Evolutionary conservation across 2,329 filamentous ascomycete genomes (phyloP), one percentile per base, ranked within the genome.

Genomic region (Aspergillus bombycis): DNA sequence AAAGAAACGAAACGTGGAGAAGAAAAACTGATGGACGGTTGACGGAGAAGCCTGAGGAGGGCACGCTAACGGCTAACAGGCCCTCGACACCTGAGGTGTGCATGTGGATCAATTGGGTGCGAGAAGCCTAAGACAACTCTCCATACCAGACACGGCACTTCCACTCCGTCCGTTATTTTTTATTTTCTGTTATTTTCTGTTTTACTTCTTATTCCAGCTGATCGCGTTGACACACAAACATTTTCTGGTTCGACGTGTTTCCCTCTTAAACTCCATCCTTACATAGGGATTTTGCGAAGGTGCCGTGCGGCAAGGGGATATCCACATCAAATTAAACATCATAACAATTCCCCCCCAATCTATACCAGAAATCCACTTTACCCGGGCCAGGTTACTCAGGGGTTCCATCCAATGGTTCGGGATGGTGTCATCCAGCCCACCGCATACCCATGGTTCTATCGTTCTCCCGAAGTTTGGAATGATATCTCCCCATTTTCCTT

Each of bases 301-400:
- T 52, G 50, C 11, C 3, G 5, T 21, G 16, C 30, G 12, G 52
- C 11, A 55, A 55, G 52, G 50, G 34, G 23, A 55, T 36, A 41
- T 38, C 32, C 52, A 55, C 52, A 38, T 38, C 52, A 55, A 55
- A 55, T 55, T 55, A 55, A 54, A 55, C 52, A 55, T 38, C n/a
- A 55, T 26, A 55, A 21, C 16, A 52, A 14, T 4, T 11, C 4
- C 48, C 9, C 16, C 26, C 48, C 28, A 52, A 38, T 55, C 32
- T 55, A 55, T 55, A 55, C 52, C 34, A 26, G 52, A 55, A 55
- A 55, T 28, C 34, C 52, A 55, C 32, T 38, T 38, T 23, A 36
- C 52, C 52, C 21, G 52, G 52, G 7, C 21, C 10, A 38, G 32
- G 16, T 26, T 38, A 38, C 32, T 55, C 52, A 55, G 52, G 52